Conservation (phyloP, 495 filamentous ascomycete species). For the Talaromyces liani region DNA sequence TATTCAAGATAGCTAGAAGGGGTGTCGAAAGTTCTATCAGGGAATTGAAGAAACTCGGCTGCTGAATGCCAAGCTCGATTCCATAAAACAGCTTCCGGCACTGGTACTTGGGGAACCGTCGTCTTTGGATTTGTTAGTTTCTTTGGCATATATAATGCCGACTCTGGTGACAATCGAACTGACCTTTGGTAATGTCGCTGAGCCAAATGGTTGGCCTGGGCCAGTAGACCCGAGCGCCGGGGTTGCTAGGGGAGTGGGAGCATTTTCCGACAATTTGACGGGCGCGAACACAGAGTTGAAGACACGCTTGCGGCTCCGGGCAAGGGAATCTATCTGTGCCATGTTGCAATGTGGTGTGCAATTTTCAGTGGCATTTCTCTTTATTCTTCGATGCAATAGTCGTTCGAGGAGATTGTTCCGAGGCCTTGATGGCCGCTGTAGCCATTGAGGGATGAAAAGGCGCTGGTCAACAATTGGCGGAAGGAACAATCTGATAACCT, state of each 20-base stretch:
- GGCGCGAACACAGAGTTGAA: conserved; percentile 48
- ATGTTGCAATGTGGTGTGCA: background rate
- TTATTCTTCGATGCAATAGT: background rate
- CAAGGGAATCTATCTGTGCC: conserved; percentile 16
- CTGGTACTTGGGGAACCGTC: background rate
- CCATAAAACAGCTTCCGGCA: conserved; percentile 51
- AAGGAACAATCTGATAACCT: background rate
- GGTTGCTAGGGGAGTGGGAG: conserved; percentile 26
- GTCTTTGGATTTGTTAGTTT: background rate
- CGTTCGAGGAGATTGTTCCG: background rate
- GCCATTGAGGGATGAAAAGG: background rate
- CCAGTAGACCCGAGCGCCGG: conserved; percentile 17
- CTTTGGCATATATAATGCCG: background rate
- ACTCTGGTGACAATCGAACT: background rate
- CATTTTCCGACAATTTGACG: conserved; percentile 25
- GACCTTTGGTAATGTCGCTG: background rate
- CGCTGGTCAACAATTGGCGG: background rate
- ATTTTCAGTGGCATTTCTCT: background rate
- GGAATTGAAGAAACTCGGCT: conserved; percentile 53
- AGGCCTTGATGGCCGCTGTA: background rate
- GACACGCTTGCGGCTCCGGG: conserved; percentile 33
- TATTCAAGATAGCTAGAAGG: conserved; percentile 16
- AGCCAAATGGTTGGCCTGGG: conserved; percentile 17
- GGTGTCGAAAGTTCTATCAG: conserved; percentile 27
- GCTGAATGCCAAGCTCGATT: conserved; percentile 63